phyloP scores from a whole-genome alignment of 2,329 filamentous ascomycete genomes.

The Pestalotiopsis sp. region DNA sequence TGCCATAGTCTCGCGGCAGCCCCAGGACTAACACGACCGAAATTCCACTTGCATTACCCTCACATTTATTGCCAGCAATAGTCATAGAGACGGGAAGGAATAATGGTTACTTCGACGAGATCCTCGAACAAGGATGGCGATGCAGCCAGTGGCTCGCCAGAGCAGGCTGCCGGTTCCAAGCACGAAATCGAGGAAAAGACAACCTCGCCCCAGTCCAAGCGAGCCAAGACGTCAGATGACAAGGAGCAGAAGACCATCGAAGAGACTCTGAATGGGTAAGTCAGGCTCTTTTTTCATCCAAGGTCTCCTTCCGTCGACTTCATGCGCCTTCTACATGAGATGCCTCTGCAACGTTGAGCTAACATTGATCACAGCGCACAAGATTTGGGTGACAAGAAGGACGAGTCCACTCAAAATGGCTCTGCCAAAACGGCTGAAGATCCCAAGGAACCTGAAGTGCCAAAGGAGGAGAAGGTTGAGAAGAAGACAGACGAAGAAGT shows the following conservation, averaged over 20 bases:
- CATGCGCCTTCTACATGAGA: too few relatives aligned
- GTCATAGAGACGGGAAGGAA: not conserved
- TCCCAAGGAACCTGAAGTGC: not conserved
- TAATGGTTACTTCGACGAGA: constrained; percentile 10
- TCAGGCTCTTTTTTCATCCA: not conserved
- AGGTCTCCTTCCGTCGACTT: not conserved
- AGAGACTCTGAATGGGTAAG: constrained; percentile 43
- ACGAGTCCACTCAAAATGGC: not conserved
- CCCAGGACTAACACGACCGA: too few relatives aligned
- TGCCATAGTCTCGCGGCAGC: not conserved
- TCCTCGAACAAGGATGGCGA: constrained; percentile 24
- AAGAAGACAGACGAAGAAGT: constrained; percentile 21
- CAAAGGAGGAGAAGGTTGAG: constrained; percentile 30
- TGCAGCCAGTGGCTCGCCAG: constrained; percentile 12
- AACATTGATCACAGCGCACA: not conserved
- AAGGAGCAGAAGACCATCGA: constrained; percentile 56
- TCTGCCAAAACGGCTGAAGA: not conserved
- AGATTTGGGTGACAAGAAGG: not conserved
- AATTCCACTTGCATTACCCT: too few relatives aligned
- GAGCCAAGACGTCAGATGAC: constrained; percentile 33
- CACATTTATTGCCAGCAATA: not conserved
- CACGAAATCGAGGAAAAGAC: constrained; percentile 33
- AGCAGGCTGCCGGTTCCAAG: constrained; percentile 34
- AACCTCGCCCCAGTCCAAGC: constrained; percentile 39
- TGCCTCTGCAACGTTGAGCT: not conserved